These are phyloP conservation scores for Phytophthora nicotianae DNA, from an alignment of 352 stramenopile genomes.

Conservation along the genomic window DNA sequence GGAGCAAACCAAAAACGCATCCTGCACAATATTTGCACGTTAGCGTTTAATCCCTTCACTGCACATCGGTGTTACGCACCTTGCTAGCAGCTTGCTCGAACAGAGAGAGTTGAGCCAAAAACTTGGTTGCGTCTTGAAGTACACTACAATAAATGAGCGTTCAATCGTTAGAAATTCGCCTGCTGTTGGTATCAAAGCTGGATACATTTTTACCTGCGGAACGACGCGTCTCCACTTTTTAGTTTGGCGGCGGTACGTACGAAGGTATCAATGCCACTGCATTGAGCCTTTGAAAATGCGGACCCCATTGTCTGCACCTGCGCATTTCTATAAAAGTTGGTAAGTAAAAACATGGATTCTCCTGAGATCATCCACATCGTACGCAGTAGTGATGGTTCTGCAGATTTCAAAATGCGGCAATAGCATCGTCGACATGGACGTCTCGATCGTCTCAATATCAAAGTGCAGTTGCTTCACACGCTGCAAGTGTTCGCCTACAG, in stretches of 20 bases:
- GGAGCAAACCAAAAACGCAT: constrained; percentile 59
- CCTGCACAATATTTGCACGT: constrained; percentile 30
- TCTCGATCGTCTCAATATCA: constrained; percentile 51
- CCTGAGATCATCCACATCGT: not conserved
- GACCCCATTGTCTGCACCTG: constrained; percentile 31
- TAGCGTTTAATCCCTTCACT: not conserved
- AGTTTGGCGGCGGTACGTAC: constrained; percentile 37
- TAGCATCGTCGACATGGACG: constrained; percentile 55
- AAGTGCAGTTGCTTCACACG: constrained; percentile 43
- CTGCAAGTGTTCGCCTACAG: constrained; percentile 39
- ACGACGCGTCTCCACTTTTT: constrained; percentile 29
- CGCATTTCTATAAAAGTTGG: constrained; percentile 40
- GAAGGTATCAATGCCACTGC: constrained; percentile 40
- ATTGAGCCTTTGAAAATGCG: constrained; percentile 32
- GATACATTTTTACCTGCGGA: constrained; percentile 33
- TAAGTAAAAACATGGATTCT: not conserved
- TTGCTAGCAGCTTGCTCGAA: constrained; percentile 62
- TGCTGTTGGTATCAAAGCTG: not conserved
- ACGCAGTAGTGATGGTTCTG: constrained; percentile 62
- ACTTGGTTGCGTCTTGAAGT: constrained; percentile 31
- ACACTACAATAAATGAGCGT: constrained; percentile 29
- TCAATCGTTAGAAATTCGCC: not conserved
- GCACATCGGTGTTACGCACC: constrained; percentile 14
- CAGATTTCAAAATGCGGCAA: constrained; percentile 61
- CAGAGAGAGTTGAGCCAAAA: constrained; percentile 41